phyloP scores from a whole-genome alignment of 2,329 filamentous ascomycete genomes.

The Botrytis medusae region DNA sequence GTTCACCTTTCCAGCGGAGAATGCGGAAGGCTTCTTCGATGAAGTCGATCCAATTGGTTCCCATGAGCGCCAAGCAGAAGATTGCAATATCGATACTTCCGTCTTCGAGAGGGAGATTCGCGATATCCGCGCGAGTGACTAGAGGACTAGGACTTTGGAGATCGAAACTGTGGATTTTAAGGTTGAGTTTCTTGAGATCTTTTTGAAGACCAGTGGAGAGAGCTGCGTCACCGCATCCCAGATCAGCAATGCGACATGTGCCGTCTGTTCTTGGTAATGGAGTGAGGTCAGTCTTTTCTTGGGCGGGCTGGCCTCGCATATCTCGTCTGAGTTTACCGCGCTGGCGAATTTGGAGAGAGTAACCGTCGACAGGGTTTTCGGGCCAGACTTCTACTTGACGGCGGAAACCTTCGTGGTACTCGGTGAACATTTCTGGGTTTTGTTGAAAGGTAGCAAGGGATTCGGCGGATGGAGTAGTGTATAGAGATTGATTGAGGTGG shows the following conservation, averaged over 20 bases:
- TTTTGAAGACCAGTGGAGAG: conserved; percentile 69
- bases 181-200: conserved; percentile 63
- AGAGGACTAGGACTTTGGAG: conserved; percentile 73
- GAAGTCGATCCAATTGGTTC: conserved; percentile 97
- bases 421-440: conserved; percentile 88
- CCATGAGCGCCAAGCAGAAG: conserved; percentile 97
- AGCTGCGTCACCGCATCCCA: conserved; percentile 90
- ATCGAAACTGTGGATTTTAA: conserved; percentile 83
- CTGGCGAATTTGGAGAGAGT: conserved; percentile 67
- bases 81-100: conserved; percentile 81
- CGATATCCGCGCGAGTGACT: conserved; percentile 87
- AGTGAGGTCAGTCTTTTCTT: conserved; percentile 28
- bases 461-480: conserved; percentile 83
- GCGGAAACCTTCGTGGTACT: conserved; percentile 96
- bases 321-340: conserved; percentile 57
- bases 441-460: conserved; percentile 80
- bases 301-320: conserved; percentile 28
- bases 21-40: conserved; percentile 94
- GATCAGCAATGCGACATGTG: conserved; percentile 77
- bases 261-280: conserved; percentile 70
- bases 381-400: conserved; percentile 96
- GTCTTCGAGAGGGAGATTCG: conserved; percentile 73
- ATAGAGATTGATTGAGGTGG: conserved; percentile 94
- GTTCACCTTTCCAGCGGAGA: conserved; percentile 88
- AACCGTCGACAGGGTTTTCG: conserved; percentile 90